Evolutionary conservation across 1,284 basidiomycete genomes (phyloP), one percentile per base, ranked within the genome.

Genomic region (Kalmanozyma brasiliensis): DNA sequence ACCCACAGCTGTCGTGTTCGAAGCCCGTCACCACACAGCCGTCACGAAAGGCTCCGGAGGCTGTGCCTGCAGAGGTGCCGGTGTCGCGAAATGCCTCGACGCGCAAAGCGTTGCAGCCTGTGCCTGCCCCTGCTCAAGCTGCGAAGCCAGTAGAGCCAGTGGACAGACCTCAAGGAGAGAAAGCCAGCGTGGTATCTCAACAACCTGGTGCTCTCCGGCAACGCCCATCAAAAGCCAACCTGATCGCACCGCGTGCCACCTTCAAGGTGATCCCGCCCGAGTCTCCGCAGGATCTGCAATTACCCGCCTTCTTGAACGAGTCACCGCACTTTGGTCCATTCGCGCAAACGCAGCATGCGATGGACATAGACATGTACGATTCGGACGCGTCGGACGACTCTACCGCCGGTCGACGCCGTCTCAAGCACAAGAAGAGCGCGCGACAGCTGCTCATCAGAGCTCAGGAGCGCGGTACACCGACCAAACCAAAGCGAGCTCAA

Each of bases 381-480:
- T 70, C 67, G 14, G 61, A 65, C 16, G 46, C 36, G 11, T 65
- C 67, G 0, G 62, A 70, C 42, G 62, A 62, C 33, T 52, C 52
- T 11, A 35, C 29, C 11, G 34, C 17, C 2, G 55, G 40, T 2
- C 45, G 52, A 24, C 62, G 49, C 44, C 44, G 24, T 17, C 46
- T 71, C 16, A 42, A 23, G 26, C 68, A 71, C 44, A 66, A 63
- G 52, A 66, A 66, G 46, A 76, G 74, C 38, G 68, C 74, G 9
- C 55, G 75, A 3, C 75, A 77, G 55, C 56, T 77, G 23, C 58
- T 70, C 23, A 68, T 78, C 32, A 47, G 65, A 41, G 76, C 76
- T 16, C 76, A 78, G 42, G 70, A 77, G 46, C 56, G 73, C 13
- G 67, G 66, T 3, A 78, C 76, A 14, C 76, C 76, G 0, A 78